Base-by-base conservation (phyloP, 768 basidiomycete species). In the Cystobasidium onofrii region DNA sequence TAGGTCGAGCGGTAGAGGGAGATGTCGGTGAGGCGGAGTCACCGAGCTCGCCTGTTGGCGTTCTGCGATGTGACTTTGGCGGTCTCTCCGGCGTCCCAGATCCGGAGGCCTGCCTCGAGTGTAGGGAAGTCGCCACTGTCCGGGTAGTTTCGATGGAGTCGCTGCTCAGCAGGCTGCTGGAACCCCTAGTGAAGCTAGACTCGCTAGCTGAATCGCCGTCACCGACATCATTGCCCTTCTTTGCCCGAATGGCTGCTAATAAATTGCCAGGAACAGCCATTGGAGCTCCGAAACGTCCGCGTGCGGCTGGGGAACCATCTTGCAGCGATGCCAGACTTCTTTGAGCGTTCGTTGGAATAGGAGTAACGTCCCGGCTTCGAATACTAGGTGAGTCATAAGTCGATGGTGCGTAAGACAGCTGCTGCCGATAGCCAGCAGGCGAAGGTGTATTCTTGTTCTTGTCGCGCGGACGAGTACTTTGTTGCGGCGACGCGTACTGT, bases 401-500 rank as follows among this genome's bases (percentile, higher is more conserved):
- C 4, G 65, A 67, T 20, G 69, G 69, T 9, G 69, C 60, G 54
- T 71, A 60, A 1, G 50, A n/a, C 27, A 63, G 69, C 17, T 65
- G 60, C 9, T 33, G n/a, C 6, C 63, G 61, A 20, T 3, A 36
- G 44, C 34, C 36, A 4, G 33, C 23, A 10, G 72, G 69, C 6
- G 69, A 71, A 1, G 69, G 69, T 7, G 57, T 55, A 36, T 71
- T 60, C 69, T 55, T 55, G 20, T n/a, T 55, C 55, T 29, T 34
- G 54, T 71, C 69, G 3, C 69, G 12, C 6, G 43, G n/a, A 2
- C 25, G 72, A 61, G 25, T 75, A 73, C 20, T 76, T 75, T 12
- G 77, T 75, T 10, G 75, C 60, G 66, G 74, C 76, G 36, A 74
- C 13, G 55, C 74, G 63, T 44, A n/a, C 31, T 18, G 61, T 60